Conservation (phyloP, 2,329 filamentous ascomycete genomes). For the Trichoderma atrobrunneum region DNA sequence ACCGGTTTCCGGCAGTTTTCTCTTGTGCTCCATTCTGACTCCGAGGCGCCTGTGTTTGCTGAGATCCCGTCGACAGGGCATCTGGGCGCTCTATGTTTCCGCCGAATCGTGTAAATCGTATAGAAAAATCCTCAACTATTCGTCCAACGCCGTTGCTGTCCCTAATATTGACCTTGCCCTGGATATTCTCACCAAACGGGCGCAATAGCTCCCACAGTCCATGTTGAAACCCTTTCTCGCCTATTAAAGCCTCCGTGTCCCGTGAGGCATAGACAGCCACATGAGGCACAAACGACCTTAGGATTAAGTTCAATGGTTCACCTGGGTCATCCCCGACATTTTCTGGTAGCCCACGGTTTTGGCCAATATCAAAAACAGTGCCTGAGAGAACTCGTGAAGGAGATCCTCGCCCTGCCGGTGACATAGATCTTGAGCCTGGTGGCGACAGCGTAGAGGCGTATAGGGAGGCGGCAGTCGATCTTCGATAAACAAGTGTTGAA, state of each 20-base stretch:
- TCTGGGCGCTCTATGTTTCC: constrained; percentile 54
- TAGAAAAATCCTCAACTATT: constrained; percentile 83
- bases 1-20: constrained; percentile 31
- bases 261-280: constrained; percentile 82
- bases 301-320: constrained; percentile 64
- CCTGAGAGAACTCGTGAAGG: constrained; percentile 56
- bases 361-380: constrained; percentile 54
- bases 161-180: constrained; percentile 83
- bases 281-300: constrained; percentile 84
- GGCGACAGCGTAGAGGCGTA: constrained; percentile 67
- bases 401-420: constrained; percentile 60
- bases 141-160: constrained; percentile 85
- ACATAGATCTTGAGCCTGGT: constrained; percentile 64
- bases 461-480: constrained; percentile 57
- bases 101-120: constrained; percentile 77
- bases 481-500: constrained; percentile 51
- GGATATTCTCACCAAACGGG: constrained; percentile 84
- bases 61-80: constrained; percentile 31
- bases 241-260: constrained; percentile 77
- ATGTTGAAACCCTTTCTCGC: constrained; percentile 77
- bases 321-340: constrained; percentile 45
- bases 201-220: constrained; percentile 83
- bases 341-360: constrained; percentile 45
- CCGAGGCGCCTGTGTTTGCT: constrained; percentile 40
- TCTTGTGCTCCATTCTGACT: constrained; percentile 29